Conservation (phyloP, 495 filamentous ascomycete genomes). For the Xanthoparmelia taractica region DNA sequence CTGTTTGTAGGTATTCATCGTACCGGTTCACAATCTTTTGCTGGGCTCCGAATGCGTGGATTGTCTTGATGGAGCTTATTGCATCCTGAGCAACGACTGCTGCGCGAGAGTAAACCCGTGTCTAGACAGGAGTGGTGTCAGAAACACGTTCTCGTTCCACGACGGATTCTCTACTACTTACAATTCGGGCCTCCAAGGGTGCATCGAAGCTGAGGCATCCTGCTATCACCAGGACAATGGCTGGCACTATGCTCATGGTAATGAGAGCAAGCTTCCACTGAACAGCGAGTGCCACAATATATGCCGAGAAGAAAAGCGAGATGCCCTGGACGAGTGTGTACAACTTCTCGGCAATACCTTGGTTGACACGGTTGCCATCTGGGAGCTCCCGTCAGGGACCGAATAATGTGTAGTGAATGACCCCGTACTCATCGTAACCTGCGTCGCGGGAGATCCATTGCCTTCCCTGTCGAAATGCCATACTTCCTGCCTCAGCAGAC, state of each 20-base stretch:
- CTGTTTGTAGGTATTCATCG: not conserved
- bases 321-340: not conserved
- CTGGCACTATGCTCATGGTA: not conserved
- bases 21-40: not conserved
- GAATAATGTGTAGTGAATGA: too few relatives aligned
- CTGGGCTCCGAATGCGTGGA: not conserved
- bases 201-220: not conserved
- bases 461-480: not conserved
- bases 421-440: too few relatives aligned
- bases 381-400: too few relatives aligned
- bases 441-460: not conserved
- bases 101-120: not conserved
- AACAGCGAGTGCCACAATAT: not conserved
- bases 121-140: too few relatives aligned
- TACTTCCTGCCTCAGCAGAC: not conserved
- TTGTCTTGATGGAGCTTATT: not conserved
- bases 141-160: too few relatives aligned
- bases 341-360: not conserved
- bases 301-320: not conserved
- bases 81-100: not conserved
- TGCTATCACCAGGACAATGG: not conserved
- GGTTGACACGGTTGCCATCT: not conserved
- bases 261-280: not conserved
- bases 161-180: not conserved
- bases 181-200: not conserved